Evolutionary conservation across 768 basidiomycete genomes (phyloP).

Genomic region (Fistulinella prunicolor): DNA sequence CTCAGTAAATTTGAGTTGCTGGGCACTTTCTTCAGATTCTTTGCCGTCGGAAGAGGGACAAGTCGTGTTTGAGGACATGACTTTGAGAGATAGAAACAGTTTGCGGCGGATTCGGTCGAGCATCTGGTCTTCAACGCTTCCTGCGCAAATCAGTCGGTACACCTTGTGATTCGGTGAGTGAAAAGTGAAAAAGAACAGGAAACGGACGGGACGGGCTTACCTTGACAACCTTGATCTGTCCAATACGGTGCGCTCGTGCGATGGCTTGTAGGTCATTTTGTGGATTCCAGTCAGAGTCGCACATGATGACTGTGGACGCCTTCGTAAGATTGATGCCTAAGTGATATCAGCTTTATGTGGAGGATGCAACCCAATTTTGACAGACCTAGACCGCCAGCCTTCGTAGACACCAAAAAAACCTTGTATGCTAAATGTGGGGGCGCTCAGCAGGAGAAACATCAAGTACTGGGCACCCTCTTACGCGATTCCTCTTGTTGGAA

Average conservation of each 20-base stretch:
- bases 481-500: constrained; percentile 60
- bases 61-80: constrained; percentile 46
- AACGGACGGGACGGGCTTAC: constrained; percentile 25
- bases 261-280: constrained; percentile 86
- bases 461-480: constrained; percentile 28
- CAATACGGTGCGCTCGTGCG: constrained; percentile 80
- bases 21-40: constrained; percentile 25
- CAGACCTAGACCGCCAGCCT: constrained; percentile 67
- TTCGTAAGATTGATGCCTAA: constrained; percentile 79
- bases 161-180: constrained; percentile 39
- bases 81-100: constrained; percentile 61
- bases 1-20: constrained; percentile 41
- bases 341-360: constrained; percentile 19
- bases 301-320: constrained; percentile 78
- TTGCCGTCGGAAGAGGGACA: constrained; percentile 16
- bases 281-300: constrained; percentile 68
- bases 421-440: constrained; percentile 45
- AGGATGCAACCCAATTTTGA: background rate
- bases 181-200: background rate
- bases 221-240: constrained; percentile 70
- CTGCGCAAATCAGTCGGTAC: constrained; percentile 64
- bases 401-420: constrained; percentile 68
- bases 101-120: constrained; percentile 69
- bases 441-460: constrained; percentile 4
- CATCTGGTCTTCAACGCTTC: constrained; percentile 76